These are phyloP conservation scores for Curvularia verruculosa DNA, from an alignment of 2,329 filamentous ascomycete genomes.

Conservation along the genomic window DNA sequence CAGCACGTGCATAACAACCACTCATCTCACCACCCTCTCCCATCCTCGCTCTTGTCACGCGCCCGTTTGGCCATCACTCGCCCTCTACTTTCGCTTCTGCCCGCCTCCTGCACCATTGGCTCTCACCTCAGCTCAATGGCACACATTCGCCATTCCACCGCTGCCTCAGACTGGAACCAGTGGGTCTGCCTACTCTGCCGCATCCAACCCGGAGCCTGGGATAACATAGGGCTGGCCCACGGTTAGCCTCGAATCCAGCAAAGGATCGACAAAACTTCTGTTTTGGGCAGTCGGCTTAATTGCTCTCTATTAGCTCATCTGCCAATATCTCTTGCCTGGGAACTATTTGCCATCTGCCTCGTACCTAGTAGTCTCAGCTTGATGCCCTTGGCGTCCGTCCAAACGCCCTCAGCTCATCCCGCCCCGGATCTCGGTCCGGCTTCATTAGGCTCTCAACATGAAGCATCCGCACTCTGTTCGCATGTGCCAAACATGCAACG, in stretches of 20 bases:
- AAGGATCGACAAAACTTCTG: slow-evolving; percentile 25
- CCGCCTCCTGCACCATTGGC: slow-evolving; percentile 5
- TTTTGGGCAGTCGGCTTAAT: slow-evolving; percentile 21
- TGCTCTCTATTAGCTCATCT: slow-evolving; percentile 10
- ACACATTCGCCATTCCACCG: slow-evolving; percentile 9
- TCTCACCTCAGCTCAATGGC: slow-evolving; percentile 24
- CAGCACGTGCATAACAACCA: slow-evolving; percentile 8
- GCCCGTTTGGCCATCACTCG: slow-evolving; percentile 20
- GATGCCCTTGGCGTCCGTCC: slow-evolving; percentile 14
- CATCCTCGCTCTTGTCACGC: slow-evolving; percentile 13
- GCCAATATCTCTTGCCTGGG: slow-evolving; percentile 13
- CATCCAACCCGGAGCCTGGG: slow-evolving; percentile 38
- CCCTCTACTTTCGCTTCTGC: slow-evolving; percentile 23
- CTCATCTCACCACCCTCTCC: slow-evolving; percentile 14
- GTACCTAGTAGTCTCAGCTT: slow-evolving; percentile 11
- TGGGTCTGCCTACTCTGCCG: slow-evolving; percentile 26
- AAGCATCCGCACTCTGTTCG: not conserved
- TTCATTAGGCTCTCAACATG: slow-evolving; percentile 1
- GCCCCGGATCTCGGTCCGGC: not conserved
- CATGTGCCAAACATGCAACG: not conserved
- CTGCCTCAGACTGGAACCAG: slow-evolving; percentile 29
- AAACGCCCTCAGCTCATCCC: not conserved
- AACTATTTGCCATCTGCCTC: slow-evolving; percentile 5
- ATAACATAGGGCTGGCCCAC: slow-evolving; percentile 24
- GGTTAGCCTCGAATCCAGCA: slow-evolving; percentile 25